Percentiles rank a stretch among this genome's conserved stretches.
phyloP scores from a whole-genome alignment of 2,329 filamentous ascomycete genomes.

The Epichloe uncinata region DNA sequence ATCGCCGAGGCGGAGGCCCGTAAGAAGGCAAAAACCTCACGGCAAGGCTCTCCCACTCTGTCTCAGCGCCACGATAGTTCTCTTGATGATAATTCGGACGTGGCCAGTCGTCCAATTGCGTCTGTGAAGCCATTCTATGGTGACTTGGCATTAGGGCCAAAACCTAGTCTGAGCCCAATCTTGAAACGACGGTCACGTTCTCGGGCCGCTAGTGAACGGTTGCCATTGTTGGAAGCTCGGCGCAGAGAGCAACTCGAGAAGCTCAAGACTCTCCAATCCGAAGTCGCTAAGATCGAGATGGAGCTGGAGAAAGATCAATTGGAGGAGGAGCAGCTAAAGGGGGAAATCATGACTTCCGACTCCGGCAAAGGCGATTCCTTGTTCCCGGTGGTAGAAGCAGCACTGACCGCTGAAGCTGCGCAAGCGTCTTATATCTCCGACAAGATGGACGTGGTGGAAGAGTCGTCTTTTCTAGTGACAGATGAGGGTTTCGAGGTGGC shows the following conservation, averaged over 20 bases:
- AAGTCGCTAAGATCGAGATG: slow-evolving; percentile 33
- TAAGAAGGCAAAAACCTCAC: slow-evolving; percentile 28
- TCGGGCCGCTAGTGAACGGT: slow-evolving; percentile 22
- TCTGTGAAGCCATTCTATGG: background rate
- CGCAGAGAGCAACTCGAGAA: slow-evolving; percentile 29
- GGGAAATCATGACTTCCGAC: slow-evolving; percentile 13
- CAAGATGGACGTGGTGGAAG: background rate
- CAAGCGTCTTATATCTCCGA: background rate
- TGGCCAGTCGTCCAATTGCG: background rate
- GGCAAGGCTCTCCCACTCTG: slow-evolving; percentile 17
- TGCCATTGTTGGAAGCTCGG: slow-evolving; percentile 23
- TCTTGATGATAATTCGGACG: slow-evolving; percentile 14
- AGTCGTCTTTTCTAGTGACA: background rate
- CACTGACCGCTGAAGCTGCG: background rate
- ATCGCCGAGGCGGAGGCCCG: slow-evolving; percentile 47
- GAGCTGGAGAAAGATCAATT: slow-evolving; percentile 29
- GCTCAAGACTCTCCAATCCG: slow-evolving; percentile 31
- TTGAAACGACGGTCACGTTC: slow-evolving; percentile 15
- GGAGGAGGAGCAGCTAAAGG: slow-evolving; percentile 21
- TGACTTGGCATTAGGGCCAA: background rate
- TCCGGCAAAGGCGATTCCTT: slow-evolving; percentile 7
- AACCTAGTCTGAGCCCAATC: background rate
- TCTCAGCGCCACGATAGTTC: slow-evolving; percentile 14
- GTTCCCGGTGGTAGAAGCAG: background rate
- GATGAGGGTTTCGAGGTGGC: background rate